phyloP scores from a whole-genome alignment of 148 eudicot genomes.

The Cornus florida region DNA sequence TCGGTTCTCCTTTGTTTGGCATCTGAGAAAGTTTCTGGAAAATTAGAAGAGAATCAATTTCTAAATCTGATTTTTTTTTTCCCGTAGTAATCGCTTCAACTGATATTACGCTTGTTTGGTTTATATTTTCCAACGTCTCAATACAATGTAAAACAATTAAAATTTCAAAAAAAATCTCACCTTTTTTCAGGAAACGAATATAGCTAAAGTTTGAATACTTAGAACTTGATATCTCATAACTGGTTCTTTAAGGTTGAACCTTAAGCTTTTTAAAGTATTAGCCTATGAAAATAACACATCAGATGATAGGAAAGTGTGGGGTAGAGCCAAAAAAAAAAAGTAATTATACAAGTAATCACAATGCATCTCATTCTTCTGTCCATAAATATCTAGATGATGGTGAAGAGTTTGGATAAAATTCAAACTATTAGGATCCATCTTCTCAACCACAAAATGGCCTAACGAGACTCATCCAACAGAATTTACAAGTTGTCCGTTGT shows the following conservation, averaged over 20 bases:
- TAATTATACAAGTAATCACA: background rate
- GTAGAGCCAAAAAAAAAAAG: background rate
- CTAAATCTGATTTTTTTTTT: no score
- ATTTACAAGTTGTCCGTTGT: no score
- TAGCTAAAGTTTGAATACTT: background rate
- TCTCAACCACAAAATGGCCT: slow-evolving; percentile 66
- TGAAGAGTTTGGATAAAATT: slow-evolving; percentile 35
- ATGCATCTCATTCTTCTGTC: background rate
- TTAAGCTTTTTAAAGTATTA: background rate
- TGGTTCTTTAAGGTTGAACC: background rate
- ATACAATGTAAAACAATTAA: no score
- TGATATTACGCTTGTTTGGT: no score
- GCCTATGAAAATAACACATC: background rate
- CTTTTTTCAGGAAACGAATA: background rate
- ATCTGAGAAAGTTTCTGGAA: background rate
- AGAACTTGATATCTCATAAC: background rate
- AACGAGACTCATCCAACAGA: slow-evolving; percentile 3
- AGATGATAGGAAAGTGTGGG: background rate
- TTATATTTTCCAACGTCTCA: no score
- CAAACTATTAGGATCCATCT: slow-evolving; percentile 13
- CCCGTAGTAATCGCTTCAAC: background rate
- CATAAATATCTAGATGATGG: background rate
- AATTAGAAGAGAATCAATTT: background rate
- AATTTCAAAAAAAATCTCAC: background rate
- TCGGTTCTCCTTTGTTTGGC: background rate